These are phyloP conservation scores for Salinomyces thailandicus DNA, from an alignment of 2,329 filamentous ascomycete species.

Conservation along the genomic window DNA sequence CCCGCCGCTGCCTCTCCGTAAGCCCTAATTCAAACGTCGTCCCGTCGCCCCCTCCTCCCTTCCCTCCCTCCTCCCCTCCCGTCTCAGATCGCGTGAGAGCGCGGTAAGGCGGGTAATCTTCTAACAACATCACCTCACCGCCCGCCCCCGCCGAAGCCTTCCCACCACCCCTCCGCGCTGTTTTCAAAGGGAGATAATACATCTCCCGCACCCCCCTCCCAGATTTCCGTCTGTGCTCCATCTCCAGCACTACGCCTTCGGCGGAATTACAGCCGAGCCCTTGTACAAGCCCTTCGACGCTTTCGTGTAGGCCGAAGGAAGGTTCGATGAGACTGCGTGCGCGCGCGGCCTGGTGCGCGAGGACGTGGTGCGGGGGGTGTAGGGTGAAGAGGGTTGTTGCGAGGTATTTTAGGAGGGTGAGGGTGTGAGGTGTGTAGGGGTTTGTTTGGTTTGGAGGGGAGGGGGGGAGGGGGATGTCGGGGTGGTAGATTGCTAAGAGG, in stretches of 20 bases:
- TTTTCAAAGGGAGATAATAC: constrained; percentile 50
- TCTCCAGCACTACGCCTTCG: constrained; percentile 60
- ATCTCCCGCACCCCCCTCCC: constrained; percentile 66
- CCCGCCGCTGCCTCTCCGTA: constrained; percentile 80
- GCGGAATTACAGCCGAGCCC: constrained; percentile 48
- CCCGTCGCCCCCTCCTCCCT: constrained; percentile 26
- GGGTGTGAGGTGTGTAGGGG: constrained; percentile 54
- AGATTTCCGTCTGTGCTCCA: constrained; percentile 78
- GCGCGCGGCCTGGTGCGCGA: constrained; percentile 62
- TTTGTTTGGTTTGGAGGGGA: constrained; percentile 21
- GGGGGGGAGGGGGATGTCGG: constrained; percentile 53
- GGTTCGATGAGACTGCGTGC: constrained; percentile 67
- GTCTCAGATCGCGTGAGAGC: constrained; percentile 30
- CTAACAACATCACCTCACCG: constrained; percentile 52
- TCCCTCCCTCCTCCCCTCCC: constrained; percentile 42
- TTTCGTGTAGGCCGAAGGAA: constrained; percentile 66
- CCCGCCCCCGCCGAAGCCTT: too few relatives aligned
- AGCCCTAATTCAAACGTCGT: constrained; percentile 79
- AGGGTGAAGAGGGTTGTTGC: constrained; percentile 76
- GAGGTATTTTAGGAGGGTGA: constrained; percentile 67
- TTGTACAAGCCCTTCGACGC: constrained; percentile 66
- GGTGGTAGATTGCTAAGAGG: constrained; percentile 71
- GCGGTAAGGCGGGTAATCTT: constrained; percentile 64
- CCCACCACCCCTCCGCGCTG: too few relatives aligned
- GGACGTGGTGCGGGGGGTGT: constrained; percentile 61